Percentiles rank a stretch among this genome's conserved stretches.
These are phyloP conservation scores for Ceratobasidium sp. DNA, from an alignment of 1,284 basidiomycete genomes.

Conservation along the genomic window DNA sequence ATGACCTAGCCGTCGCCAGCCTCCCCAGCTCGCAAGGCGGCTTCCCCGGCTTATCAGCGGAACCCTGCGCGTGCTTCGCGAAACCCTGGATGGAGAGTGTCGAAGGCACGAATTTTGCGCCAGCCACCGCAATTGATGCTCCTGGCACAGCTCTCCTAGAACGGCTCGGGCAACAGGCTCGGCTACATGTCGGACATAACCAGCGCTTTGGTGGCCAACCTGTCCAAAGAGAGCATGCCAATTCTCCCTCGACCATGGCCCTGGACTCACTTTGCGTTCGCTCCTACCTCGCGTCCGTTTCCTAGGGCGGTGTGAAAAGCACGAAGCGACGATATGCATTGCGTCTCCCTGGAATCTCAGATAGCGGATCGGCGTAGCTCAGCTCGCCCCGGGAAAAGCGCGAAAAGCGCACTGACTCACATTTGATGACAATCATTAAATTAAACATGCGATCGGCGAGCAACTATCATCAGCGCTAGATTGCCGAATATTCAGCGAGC, in stretches of 20 bases:
- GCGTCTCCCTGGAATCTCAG: constrained; percentile 10
- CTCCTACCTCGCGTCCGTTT: constrained; percentile 28
- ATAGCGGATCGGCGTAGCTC: constrained; percentile 10
- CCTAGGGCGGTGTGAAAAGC: constrained; percentile 24
- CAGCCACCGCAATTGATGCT: constrained; percentile 23
- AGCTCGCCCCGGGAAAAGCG: neutral
- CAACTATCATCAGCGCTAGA: constrained; percentile 2
- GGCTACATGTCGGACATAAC: constrained; percentile 42
- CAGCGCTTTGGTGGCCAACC: constrained; percentile 34
- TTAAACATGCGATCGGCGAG: constrained; percentile 33
- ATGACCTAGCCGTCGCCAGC: constrained; percentile 32
- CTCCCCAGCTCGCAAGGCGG: neutral
- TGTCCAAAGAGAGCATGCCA: constrained; percentile 42
- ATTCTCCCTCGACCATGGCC: constrained; percentile 29
- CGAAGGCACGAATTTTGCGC: constrained; percentile 14
- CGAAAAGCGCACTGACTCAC: constrained; percentile 29
- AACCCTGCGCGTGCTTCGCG: neutral
- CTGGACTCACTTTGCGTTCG: constrained; percentile 36
- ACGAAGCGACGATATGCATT: constrained; percentile 25
- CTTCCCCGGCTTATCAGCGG: constrained; percentile 32
- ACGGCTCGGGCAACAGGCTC: constrained; percentile 26
- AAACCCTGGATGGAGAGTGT: constrained; percentile 18
- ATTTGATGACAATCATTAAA: constrained; percentile 23
- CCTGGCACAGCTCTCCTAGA: constrained; percentile 21
- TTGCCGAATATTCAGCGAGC: constrained; percentile 31